Evolutionary conservation across 2,329 filamentous ascomycete species (phyloP).

Genomic region (Amesomyces nigricolor): DNA sequence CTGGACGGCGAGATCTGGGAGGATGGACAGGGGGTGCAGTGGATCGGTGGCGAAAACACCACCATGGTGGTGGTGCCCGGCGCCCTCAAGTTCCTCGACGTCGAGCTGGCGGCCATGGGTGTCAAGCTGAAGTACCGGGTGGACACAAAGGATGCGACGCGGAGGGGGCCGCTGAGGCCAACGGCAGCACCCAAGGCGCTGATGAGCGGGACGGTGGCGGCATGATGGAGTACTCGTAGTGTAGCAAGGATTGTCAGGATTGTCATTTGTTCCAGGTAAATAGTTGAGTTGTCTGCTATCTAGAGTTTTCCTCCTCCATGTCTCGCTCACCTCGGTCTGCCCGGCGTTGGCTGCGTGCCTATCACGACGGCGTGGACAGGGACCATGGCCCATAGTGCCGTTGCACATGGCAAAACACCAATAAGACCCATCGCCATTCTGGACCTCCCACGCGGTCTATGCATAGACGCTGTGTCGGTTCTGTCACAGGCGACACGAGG

Average conservation of each 20-base stretch:
- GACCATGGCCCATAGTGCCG: not conserved
- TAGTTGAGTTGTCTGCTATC: not conserved
- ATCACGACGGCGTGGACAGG: not conserved
- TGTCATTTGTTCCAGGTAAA: not conserved
- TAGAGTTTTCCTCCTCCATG: not conserved
- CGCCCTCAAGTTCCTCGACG: conserved; percentile 87
- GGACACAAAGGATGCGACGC: conserved; percentile 58
- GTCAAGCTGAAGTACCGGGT: conserved; percentile 81
- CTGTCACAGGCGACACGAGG: conserved; percentile 11
- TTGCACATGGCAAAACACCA: conserved; percentile 6
- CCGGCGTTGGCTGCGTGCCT: not conserved
- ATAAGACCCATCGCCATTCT: not conserved
- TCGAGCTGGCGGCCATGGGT: conserved; percentile 94
- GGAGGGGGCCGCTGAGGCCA: conserved; percentile 43
- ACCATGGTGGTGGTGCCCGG: conserved; percentile 89
- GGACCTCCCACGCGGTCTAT: not conserved
- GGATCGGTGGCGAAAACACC: conserved; percentile 83
- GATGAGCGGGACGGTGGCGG: conserved; percentile 9
- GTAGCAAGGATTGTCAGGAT: not conserved
- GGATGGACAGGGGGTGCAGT: conserved; percentile 78
- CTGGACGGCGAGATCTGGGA: conserved; percentile 79
- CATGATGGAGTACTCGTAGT: conserved; percentile 6
- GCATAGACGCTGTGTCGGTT: not conserved
- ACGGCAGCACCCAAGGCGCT: conserved; percentile 17
- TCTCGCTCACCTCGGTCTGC: conserved; percentile 3